Base-by-base conservation (phyloP, 768 basidiomycete species). In the Tubosaeta brunneosetosa region DNA sequence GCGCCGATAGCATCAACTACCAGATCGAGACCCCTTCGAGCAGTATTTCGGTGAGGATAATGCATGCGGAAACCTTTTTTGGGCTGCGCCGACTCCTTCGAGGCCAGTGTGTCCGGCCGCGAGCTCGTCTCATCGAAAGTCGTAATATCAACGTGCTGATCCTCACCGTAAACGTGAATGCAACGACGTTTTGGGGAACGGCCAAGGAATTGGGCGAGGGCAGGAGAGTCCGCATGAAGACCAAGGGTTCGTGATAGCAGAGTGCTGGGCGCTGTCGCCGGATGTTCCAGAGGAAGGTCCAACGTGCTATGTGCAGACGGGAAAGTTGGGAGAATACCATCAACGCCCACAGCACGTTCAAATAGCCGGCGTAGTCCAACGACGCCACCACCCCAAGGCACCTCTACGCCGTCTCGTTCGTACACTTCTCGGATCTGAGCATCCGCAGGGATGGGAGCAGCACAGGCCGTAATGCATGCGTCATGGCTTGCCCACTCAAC, bases 401-500 rank as follows among this genome's bases (percentile, higher is more conserved):
- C 60, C 31, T 70, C 69, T 51, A 73, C 61, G 0, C 73, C 75
- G 16, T 68, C 71, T 46, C 74, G 66, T 54, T 78, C 76, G 32
- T 66, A 64, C 19, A 64, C 62, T 22, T 75, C 65, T 65, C 65
- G 71, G 31, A 50, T 61, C 33, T 65, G 65, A 19, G 72, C 61
- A 4, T 74, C 67, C 0, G 59, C 46, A 12, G 67, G 53, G 14
- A 77, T 65, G 10, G 69, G 62, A 22, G 72, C 61, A 8, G 77
- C 78, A 33, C 75, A 78, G 36, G 68, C 70, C 45, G 70, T 69
- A 22, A 81, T 74, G 51, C 79, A 80, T 29, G 77, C 74, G 41
- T 81, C 80, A 52, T 80, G 78, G 31, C 73, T 78, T 16, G 75
- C 73, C 64, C 72, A 80, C 51, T 79, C 74, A 37, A 75, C 63